These are phyloP conservation scores for Pleurotus tuber-regium DNA, from an alignment of 768 basidiomycete genomes.

Conservation along the genomic window DNA sequence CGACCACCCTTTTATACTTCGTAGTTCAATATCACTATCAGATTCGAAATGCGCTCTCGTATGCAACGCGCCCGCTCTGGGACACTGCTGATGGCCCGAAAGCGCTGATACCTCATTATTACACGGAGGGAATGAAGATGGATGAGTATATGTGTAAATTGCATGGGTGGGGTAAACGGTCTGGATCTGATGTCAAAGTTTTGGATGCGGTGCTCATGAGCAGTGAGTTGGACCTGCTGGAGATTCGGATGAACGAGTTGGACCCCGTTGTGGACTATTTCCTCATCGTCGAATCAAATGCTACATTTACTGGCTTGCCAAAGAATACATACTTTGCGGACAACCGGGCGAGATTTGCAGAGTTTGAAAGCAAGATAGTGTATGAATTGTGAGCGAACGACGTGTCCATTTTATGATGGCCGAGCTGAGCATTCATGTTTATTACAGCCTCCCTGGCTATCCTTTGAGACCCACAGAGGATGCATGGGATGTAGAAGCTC, in stretches of 20 bases:
- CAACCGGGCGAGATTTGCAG: conserved; percentile 43
- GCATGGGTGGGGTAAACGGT: conserved; percentile 47
- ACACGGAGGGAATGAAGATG: conserved; percentile 49
- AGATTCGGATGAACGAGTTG: conserved; percentile 62
- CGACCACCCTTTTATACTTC: conserved; percentile 30
- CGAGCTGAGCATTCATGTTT: background rate
- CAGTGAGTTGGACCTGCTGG: conserved; percentile 61
- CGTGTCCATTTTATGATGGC: too few species aligned
- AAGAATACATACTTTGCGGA: conserved; percentile 51
- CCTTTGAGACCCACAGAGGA: conserved; percentile 38
- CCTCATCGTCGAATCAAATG: conserved; percentile 60
- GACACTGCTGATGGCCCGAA: conserved; percentile 49
- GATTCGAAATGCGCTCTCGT: conserved; percentile 49
- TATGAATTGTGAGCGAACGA: conserved; percentile 43
- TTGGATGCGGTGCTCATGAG: conserved; percentile 61
- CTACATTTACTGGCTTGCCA: conserved; percentile 58
- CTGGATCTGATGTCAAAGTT: conserved; percentile 24
- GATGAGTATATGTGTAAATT: conserved; percentile 43
- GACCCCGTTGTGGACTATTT: conserved; percentile 55
- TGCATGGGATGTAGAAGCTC: conserved; percentile 49
- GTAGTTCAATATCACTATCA: conserved; percentile 44
- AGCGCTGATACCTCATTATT: conserved; percentile 50
- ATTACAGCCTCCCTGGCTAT: conserved; percentile 41
- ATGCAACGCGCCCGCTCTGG: conserved; percentile 60
- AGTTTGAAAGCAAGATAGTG: conserved; percentile 52